Base-by-base conservation (phyloP, 2,329 filamentous ascomycete species). In the Claviceps paspali region DNA sequence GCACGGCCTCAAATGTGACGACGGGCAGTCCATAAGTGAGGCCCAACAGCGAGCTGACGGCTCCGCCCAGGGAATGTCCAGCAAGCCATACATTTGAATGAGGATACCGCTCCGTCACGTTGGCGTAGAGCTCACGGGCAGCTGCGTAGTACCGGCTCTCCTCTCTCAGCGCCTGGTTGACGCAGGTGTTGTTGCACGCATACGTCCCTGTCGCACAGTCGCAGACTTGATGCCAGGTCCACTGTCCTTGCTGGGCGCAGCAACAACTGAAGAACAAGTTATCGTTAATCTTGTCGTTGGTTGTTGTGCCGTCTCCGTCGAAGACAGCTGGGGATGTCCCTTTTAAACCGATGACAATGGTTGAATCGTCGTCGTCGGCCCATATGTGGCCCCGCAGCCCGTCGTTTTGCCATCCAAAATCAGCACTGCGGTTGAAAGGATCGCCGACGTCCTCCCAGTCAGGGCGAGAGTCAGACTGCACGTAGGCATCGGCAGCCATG, bases 261-360 rank as follows among this genome's bases (percentile, higher is more conserved):
- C 91, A 98, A 62, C 91, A 98, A 53, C 87, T 93, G 62, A 95
- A 95, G 60, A 93, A 94, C 8, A 98, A 68, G 54, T 98, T 98
- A 60, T 98, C 91, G 55, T 96, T 98, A 51, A 87, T 67, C 63
- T 98, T 98, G 62, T 98, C 91, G 48, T 94, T 94, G 19, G 86
- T 93, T 0, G 88, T 96, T 1, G 91, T 96, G 36, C 87, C 88
- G 27, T 88, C 82, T n/a, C 91, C 91, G 55, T 96, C 88, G 53
- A 95, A 96, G 3, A 96, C 78, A 10, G 91, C 88, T 2, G 80
- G 75, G 1, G 79, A 83, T 0, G 87, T 95, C 38, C 88, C 91
- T 61, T 98, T 98, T 39, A 98, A 61, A 5, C 85, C 87, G 45
- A 96, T 91, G 29, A 96, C 77, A 37, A 96, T 70, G 1, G 88